These are phyloP conservation scores for Venturia carpophila DNA, from an alignment of 2,329 filamentous ascomycete genomes.

Conservation along the genomic window DNA sequence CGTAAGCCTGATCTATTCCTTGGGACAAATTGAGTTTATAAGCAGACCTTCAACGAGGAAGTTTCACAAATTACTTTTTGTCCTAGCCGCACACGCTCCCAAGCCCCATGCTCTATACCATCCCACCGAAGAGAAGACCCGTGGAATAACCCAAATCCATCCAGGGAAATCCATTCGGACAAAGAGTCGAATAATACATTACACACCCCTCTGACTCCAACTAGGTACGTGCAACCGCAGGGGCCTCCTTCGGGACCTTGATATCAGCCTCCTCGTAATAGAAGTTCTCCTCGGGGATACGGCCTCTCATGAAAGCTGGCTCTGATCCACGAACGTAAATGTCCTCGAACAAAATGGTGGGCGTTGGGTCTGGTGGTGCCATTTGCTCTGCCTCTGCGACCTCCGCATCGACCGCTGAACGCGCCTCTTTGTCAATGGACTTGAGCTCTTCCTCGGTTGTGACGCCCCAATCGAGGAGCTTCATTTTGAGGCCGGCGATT, in stretches of 20 bases:
- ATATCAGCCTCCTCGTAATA: conserved; percentile 51
- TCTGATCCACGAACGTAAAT: conserved; percentile 87
- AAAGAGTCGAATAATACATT: conserved; percentile 5
- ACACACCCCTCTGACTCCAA: background rate
- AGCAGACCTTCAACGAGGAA: background rate
- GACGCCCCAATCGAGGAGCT: conserved; percentile 92
- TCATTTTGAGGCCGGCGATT: conserved; percentile 95
- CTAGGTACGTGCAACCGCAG: conserved; percentile 30
- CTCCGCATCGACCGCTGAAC: conserved; percentile 77
- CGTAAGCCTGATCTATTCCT: too few relatives aligned
- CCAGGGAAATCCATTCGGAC: background rate
- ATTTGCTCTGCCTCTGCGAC: conserved; percentile 87
- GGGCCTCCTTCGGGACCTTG: conserved; percentile 26
- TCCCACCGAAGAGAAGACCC: background rate
- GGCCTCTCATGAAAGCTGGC: conserved; percentile 79
- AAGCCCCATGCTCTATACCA: background rate
- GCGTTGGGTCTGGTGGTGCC: conserved; percentile 66
- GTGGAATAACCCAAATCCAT: background rate
- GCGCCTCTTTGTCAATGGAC: conserved; percentile 87
- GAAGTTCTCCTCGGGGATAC: conserved; percentile 86
- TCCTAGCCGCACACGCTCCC: background rate
- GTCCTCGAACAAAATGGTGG: conserved; percentile 87
- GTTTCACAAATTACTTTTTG: background rate
- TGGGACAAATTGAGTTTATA: too few relatives aligned
- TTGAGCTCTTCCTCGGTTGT: conserved; percentile 93